Conservation (phyloP, 257 asterid species). For the Nicotiana tomentosiformis region DNA sequence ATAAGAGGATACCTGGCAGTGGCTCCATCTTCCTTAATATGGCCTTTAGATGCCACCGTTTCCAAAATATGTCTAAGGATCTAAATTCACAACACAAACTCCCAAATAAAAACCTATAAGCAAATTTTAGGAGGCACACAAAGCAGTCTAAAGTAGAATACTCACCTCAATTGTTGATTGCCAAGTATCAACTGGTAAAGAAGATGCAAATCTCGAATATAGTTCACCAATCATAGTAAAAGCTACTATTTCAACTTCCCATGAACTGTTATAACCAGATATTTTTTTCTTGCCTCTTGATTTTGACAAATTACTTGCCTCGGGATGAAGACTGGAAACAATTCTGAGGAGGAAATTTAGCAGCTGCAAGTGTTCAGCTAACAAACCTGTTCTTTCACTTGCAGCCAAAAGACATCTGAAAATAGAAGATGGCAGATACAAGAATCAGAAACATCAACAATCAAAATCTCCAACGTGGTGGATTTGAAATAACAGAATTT, state of each 20-base stretch:
- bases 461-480: background rate
- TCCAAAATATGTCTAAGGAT: slow-evolving; percentile 74
- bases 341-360: slow-evolving; percentile 59
- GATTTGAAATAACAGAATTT: background rate
- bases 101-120: slow-evolving; percentile 14
- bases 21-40: slow-evolving; percentile 45
- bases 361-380: slow-evolving; percentile 51
- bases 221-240: slow-evolving; percentile 67
- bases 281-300: slow-evolving; percentile 29
- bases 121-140: slow-evolving; percentile 11
- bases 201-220: slow-evolving; percentile 57
- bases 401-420: slow-evolving; percentile 58
- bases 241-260: slow-evolving; percentile 55
- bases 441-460: background rate
- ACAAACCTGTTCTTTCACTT: slow-evolving; percentile 40
- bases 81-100: slow-evolving; percentile 36
- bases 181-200: slow-evolving; percentile 59
- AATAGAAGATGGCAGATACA: slow-evolving; percentile 7
- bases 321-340: slow-evolving; percentile 42
- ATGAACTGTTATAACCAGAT: slow-evolving; percentile 24
- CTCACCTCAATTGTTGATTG: slow-evolving; percentile 77
- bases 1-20: slow-evolving; percentile 46
- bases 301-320: slow-evolving; percentile 29
- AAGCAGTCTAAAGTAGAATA: slow-evolving; percentile 11
- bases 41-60: slow-evolving; percentile 50